Evolutionary conservation across 257 asterid genomes (phyloP).

Genomic region (Solanum neorickii): DNA sequence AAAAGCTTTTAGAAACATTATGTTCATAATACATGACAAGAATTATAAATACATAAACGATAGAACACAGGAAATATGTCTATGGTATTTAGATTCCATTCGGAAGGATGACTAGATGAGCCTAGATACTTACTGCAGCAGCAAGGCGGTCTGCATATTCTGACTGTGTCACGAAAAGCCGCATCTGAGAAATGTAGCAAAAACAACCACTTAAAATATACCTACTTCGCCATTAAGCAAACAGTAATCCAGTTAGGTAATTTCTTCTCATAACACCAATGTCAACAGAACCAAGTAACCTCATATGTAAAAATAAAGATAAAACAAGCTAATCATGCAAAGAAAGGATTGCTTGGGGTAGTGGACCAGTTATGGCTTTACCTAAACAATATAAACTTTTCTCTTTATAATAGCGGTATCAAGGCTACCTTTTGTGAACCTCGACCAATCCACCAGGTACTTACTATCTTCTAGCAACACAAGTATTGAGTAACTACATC

Average conservation of each 20-base stretch:
- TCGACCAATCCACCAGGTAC: background rate
- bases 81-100: background rate
- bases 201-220: background rate
- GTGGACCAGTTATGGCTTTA: background rate
- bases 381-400: background rate
- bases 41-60: background rate
- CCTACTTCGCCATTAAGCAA: background rate
- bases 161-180: conserved; percentile 80
- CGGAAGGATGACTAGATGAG: background rate
- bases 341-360: background rate
- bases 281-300: background rate
- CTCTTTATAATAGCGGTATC: background rate
- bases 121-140: conserved; percentile 56
- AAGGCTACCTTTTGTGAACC: background rate
- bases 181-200: conserved; percentile 43
- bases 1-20: background rate
- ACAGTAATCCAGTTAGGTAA: background rate
- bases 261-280: background rate
- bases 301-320: background rate
- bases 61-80: background rate
- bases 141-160: conserved; percentile 85
- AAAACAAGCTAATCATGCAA: background rate
- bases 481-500: background rate
- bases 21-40: background rate
- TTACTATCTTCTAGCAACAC: background rate